Base-by-base conservation (phyloP, 495 filamentous ascomycete genomes). In the Aspergillus indologenus region DNA sequence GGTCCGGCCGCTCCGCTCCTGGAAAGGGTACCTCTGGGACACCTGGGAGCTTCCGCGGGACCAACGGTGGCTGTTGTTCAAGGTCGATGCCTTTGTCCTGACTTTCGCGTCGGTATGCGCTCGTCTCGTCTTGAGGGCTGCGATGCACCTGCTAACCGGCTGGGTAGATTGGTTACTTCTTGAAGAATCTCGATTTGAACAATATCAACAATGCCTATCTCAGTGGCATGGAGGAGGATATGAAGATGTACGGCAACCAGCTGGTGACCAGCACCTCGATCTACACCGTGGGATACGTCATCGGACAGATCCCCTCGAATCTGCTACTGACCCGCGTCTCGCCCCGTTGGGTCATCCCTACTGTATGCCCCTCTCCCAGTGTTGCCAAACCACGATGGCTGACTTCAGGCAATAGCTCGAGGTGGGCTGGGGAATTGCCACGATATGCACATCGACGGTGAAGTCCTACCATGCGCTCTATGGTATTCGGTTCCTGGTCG, bases 241-340 rank as follows among this genome's bases (percentile, higher is more conserved):
- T 83, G 17, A 65, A 72, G 14, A 65, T 84, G 47, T 73, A 72
- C 42, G 80, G 80, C 18, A 81, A 77, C 43, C 66, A 81, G 63
- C 24, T 63, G 1, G 61, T 57, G 19, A 31, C 50, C 45, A 58
- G 76, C 61, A 73, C 69, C 24, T 79, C 78, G 1, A 74, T 71
- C 48, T 87, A 77, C 70, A 86, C 81, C 1, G 78, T 83, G 12
- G 84, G 83, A 20, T 82, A 84, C 63, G 76, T 86, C 5, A 70
- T 85, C 42, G 82, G 81, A 19, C 73, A 85, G 63, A 77, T 86
- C 44, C 83, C 83, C 0, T 76, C 72, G 62, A 80, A 84, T 60
- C 66, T 85, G 42, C 71, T 85, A 49, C 58, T 85, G 44, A 81
- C 77, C 1, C 60, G 71, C 21, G 58, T 85, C 12, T 77, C 80